These are phyloP conservation scores for Epicoccum sorghinum DNA, from an alignment of 2,329 filamentous ascomycete genomes.

Conservation along the genomic window DNA sequence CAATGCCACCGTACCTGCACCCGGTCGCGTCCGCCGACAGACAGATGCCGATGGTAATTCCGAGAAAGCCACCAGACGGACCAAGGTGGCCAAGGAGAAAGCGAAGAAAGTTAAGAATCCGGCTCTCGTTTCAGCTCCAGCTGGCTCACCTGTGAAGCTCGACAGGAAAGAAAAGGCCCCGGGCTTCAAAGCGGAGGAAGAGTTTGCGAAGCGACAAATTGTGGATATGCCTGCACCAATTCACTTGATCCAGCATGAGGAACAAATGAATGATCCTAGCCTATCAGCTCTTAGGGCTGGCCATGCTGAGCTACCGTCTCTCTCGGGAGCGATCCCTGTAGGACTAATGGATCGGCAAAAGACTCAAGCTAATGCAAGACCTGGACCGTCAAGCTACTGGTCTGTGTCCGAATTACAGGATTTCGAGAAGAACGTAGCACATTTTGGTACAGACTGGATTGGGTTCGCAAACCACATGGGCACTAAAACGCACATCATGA, in stretches of 20 bases:
- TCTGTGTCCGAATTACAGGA: slow-evolving; percentile 81
- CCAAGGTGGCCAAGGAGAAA: slow-evolving; percentile 49
- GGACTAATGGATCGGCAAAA: slow-evolving; percentile 46
- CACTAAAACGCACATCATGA: slow-evolving; percentile 87
- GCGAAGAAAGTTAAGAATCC: slow-evolving; percentile 50
- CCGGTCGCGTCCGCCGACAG: slow-evolving; percentile 44
- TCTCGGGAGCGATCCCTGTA: slow-evolving; percentile 23
- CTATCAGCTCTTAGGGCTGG: slow-evolving; percentile 13
- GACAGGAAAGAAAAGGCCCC: slow-evolving; percentile 42
- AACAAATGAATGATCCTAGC: slow-evolving; percentile 36
- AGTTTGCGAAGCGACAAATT: slow-evolving; percentile 34
- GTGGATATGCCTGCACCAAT: slow-evolving; percentile 38
- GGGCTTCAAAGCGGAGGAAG: slow-evolving; percentile 45
- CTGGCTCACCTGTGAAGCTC: slow-evolving; percentile 43
- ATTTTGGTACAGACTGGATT: slow-evolving; percentile 80
- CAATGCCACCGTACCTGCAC: slow-evolving; percentile 35
- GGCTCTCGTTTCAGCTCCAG: slow-evolving; percentile 48
- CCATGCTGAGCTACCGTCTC: slow-evolving; percentile 7
- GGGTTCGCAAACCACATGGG: slow-evolving; percentile 80
- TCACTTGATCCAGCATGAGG: slow-evolving; percentile 30
- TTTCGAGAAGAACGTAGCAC: slow-evolving; percentile 72
- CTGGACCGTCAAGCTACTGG: slow-evolving; percentile 81
- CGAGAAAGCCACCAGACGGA: slow-evolving; percentile 50
- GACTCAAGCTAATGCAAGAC: slow-evolving; percentile 50
- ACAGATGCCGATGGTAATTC: slow-evolving; percentile 41